Conservation (phyloP, 108 stramenopile species). For the Nannochloropsis salina region DNA sequence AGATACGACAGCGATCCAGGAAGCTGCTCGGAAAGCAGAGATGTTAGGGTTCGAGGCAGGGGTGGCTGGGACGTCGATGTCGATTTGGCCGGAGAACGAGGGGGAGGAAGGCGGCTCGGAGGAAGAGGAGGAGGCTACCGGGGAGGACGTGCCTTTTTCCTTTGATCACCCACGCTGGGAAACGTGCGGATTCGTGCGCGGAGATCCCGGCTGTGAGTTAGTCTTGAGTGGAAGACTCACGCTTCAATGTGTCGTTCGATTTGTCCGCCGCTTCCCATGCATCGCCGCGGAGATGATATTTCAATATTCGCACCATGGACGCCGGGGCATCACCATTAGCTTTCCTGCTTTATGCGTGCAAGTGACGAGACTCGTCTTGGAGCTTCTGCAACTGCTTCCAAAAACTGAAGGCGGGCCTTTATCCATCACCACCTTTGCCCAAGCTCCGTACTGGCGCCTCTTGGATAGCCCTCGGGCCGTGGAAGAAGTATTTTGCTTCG, state of each 20-base stretch:
- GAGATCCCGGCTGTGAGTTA: background rate
- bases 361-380: background rate
- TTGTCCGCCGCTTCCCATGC: background rate
- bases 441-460: conserved; percentile 8
- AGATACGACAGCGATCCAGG: background rate
- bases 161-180: background rate
- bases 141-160: background rate
- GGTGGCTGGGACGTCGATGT: background rate
- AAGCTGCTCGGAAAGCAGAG: background rate
- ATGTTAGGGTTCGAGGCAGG: background rate
- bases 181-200: background rate
- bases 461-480: background rate
- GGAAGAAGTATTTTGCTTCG: conserved; percentile 20
- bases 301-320: conserved; percentile 14
- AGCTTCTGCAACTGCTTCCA: conserved; percentile 3
- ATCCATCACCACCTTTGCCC: background rate
- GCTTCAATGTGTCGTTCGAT: background rate
- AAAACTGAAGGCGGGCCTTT: background rate
- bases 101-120: background rate
- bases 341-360: conserved; percentile 5
- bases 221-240: background rate
- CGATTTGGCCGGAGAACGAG: background rate
- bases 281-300: background rate
- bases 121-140: background rate
- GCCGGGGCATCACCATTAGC: background rate